A percentile compares a stretch with the other conserved stretches of the same genome.
Evolutionary conservation across 768 basidiomycete genomes (phyloP).

Genomic region (Amylocystis lapponica): DNA sequence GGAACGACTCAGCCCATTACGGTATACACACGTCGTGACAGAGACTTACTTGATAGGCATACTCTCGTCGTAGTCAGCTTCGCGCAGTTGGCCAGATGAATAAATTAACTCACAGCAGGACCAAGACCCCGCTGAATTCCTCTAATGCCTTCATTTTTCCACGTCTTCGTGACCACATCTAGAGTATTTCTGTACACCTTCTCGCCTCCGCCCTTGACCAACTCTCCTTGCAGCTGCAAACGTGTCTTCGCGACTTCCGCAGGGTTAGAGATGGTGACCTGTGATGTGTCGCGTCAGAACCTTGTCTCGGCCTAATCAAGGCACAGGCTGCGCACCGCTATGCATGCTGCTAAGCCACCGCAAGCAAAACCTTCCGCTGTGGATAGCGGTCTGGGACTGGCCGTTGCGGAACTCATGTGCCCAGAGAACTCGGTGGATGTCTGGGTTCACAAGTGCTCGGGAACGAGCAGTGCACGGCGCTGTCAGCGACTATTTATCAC

Average conservation of each 20-base stretch:
- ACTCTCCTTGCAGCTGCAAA: constrained; percentile 92
- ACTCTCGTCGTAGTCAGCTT: constrained; percentile 40
- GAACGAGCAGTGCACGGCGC: too few species aligned
- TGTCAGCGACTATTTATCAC: too few species aligned
- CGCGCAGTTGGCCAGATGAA: constrained; percentile 8
- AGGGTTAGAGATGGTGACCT: constrained; percentile 80
- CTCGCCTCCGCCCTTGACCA: constrained; percentile 61
- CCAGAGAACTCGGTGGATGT: not conserved
- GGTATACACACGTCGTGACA: not conserved
- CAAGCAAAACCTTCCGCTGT: constrained; percentile 80
- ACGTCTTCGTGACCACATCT: constrained; percentile 85
- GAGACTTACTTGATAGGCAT: constrained; percentile 80
- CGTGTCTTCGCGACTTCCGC: constrained; percentile 91
- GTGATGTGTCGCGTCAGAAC: not conserved
- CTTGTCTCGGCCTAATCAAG: not conserved
- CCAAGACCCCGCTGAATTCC: constrained; percentile 92
- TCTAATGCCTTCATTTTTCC: constrained; percentile 80
- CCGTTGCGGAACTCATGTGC: not conserved
- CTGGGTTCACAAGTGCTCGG: too few species aligned
- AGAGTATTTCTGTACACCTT: constrained; percentile 88
- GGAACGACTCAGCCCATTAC: not conserved
- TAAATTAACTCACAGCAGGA: constrained; percentile 63
- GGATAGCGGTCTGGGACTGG: not conserved
- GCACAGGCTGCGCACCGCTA: constrained; percentile 61
- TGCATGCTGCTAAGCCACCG: constrained; percentile 88